phyloP scores from a whole-genome alignment of 345 rosid genomes.

The Salix dunnii region DNA sequence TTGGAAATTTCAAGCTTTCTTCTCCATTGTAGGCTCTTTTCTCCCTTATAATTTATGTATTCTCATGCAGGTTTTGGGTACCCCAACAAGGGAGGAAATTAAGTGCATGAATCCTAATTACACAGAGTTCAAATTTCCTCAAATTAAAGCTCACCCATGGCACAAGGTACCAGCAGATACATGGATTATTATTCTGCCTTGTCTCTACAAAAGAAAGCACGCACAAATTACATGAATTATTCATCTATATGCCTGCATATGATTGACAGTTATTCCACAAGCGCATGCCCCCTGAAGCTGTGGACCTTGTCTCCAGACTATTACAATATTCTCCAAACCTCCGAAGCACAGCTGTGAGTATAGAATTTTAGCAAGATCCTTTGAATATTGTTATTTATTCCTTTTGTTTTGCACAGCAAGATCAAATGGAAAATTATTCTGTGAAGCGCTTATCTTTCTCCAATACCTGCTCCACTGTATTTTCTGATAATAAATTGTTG shows the following conservation, averaged over 20 bases:
- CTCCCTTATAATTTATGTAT: neutral
- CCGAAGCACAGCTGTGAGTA: constrained; percentile 85
- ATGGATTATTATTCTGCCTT: too few relatives aligned
- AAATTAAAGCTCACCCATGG: constrained; percentile 99
- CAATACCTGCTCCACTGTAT: neutral
- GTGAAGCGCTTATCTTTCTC: neutral
- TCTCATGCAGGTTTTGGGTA: constrained; percentile 74
- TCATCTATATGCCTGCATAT: neutral
- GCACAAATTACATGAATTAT: neutral
- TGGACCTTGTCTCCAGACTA: constrained; percentile 90
- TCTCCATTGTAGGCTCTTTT: neutral
- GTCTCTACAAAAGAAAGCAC: neutral
- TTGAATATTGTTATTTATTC: neutral
- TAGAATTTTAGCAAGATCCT: neutral
- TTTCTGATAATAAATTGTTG: neutral
- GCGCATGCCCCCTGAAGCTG: constrained; percentile 98
- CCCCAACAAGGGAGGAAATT: constrained; percentile 97
- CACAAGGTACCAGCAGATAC: constrained; percentile 65
- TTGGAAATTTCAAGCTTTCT: neutral
- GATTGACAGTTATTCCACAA: constrained; percentile 74
- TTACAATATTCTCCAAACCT: constrained; percentile 97
- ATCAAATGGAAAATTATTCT: neutral
- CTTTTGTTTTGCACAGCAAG: neutral
- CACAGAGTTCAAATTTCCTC: constrained; percentile 94
- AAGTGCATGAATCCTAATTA: constrained; percentile 99